phyloP scores from a whole-genome alignment of 768 basidiomycete genomes.

The Leccinum aurantiacum region DNA sequence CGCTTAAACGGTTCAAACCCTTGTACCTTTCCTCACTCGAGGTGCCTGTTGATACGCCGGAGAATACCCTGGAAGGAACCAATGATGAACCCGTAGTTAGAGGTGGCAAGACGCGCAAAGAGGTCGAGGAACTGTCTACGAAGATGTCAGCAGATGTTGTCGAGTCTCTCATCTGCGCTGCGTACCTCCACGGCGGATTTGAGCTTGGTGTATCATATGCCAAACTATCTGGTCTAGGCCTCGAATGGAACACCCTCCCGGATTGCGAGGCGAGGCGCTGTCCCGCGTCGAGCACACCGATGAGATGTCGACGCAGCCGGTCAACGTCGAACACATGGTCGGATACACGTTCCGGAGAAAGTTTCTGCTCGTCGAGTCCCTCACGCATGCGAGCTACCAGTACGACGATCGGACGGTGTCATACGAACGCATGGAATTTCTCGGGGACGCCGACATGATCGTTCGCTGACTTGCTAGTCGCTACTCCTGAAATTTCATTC shows the following conservation, averaged over 20 bases:
- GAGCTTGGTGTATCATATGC: conserved; percentile 58
- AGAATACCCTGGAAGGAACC: conserved; percentile 29
- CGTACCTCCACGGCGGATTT: conserved; percentile 67
- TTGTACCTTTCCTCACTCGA: conserved; percentile 23
- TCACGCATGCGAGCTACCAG: conserved; percentile 72
- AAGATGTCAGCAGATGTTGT: conserved; percentile 86
- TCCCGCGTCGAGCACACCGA: conserved; percentile 30
- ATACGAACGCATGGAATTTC: conserved; percentile 79
- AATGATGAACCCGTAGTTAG: conserved; percentile 18
- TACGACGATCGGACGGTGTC: conserved; percentile 58
- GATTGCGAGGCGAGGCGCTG: conserved; percentile 45
- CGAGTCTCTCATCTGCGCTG: conserved; percentile 80
- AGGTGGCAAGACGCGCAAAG: conserved; percentile 30
- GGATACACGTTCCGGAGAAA: conserved; percentile 66
- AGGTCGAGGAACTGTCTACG: conserved; percentile 54
- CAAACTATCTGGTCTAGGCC: conserved; percentile 58
- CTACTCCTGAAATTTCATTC: too few relatives aligned
- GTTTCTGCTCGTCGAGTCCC: conserved; percentile 66
- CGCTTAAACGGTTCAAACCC: conserved; percentile 42
- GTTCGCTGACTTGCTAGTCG: conserved; percentile 12
- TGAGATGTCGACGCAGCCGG: conserved; percentile 50
- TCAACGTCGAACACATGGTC: conserved; percentile 61
- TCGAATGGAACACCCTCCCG: conserved; percentile 55
- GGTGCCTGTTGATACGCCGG: background rate
- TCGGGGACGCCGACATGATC: conserved; percentile 77